phyloP scores from a whole-genome alignment of 106 monocot genomes.

The Iris macrosiphon region DNA sequence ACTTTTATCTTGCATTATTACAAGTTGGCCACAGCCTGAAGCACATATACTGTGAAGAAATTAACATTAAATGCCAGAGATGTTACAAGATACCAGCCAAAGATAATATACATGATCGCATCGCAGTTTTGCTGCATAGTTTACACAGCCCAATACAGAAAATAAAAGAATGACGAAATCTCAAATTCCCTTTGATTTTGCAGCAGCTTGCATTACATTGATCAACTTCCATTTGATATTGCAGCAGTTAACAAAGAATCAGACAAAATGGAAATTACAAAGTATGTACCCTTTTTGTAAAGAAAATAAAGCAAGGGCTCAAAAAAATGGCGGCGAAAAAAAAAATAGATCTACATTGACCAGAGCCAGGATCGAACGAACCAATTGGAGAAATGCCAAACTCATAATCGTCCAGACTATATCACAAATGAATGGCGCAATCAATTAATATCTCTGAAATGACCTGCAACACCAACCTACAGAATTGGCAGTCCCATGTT shows the following conservation, averaged over 20 bases:
- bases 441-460: constrained; percentile 5
- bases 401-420: constrained; percentile 19
- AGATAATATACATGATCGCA: too few relatives aligned
- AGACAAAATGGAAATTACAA: background rate
- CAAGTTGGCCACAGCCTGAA: too few relatives aligned
- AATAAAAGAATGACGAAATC: too few relatives aligned
- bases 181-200: too few relatives aligned
- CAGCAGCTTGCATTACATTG: too few relatives aligned
- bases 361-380: constrained; percentile 14
- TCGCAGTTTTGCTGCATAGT: too few relatives aligned
- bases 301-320: constrained; percentile 4
- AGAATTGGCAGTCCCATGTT: background rate
- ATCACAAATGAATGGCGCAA: constrained; percentile 32
- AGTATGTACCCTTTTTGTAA: constrained; percentile 3
- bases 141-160: too few relatives aligned
- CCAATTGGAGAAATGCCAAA: constrained; percentile 25
- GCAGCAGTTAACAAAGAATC: constrained; percentile 4
- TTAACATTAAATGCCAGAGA: too few relatives aligned
- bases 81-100: too few relatives aligned
- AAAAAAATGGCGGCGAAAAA: background rate
- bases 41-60: too few relatives aligned
- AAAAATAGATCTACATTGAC: constrained; percentile 17
- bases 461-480: constrained; percentile 3
- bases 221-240: constrained; percentile 8
- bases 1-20: too few relatives aligned